Evolutionary conservation across 208 protist genomes (phyloP).

Genomic region (Leptomonas pyrrhocoris): DNA sequence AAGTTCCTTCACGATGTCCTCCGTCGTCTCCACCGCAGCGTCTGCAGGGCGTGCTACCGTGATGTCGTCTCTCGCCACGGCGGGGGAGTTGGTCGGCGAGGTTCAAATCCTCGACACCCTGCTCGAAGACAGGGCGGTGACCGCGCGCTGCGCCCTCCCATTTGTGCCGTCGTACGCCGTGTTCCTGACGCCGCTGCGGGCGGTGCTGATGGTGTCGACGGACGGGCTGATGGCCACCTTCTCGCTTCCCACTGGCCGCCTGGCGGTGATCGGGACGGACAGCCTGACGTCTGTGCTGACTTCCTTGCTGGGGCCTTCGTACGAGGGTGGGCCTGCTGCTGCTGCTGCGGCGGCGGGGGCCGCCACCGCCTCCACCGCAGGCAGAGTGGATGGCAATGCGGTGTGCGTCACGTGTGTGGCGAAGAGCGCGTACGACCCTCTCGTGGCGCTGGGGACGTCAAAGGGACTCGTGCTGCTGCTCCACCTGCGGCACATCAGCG

Average conservation of each 20-base stretch:
- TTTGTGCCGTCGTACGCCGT: conserved; percentile 77
- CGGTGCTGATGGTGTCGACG: conserved; percentile 65
- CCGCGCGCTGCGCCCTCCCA: conserved; percentile 67
- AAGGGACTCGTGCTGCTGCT: conserved; percentile 66
- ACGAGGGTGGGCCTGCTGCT: background rate
- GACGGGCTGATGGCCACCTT: conserved; percentile 69
- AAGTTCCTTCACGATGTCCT: background rate
- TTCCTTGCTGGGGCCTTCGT: conserved; percentile 5
- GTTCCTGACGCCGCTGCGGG: conserved; percentile 55
- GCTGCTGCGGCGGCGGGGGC: conserved; percentile 1
- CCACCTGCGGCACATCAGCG: conserved; percentile 35
- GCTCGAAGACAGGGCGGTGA: conserved; percentile 38
- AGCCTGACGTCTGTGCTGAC: conserved; percentile 29
- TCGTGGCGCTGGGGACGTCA: conserved; percentile 76
- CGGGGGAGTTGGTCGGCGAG: conserved; percentile 38
- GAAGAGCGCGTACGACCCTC: conserved; percentile 68
- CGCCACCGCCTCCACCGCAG: background rate
- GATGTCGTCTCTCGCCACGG: background rate
- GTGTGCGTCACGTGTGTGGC: conserved; percentile 54
- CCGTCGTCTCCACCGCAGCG: background rate
- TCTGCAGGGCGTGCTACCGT: background rate
- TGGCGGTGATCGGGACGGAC: conserved; percentile 47
- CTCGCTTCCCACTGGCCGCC: conserved; percentile 43
- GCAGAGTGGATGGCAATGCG: background rate
- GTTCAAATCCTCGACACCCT: conserved; percentile 41